Conservation (phyloP, 2,329 filamentous ascomycete genomes). For the Clonostachys solani region DNA sequence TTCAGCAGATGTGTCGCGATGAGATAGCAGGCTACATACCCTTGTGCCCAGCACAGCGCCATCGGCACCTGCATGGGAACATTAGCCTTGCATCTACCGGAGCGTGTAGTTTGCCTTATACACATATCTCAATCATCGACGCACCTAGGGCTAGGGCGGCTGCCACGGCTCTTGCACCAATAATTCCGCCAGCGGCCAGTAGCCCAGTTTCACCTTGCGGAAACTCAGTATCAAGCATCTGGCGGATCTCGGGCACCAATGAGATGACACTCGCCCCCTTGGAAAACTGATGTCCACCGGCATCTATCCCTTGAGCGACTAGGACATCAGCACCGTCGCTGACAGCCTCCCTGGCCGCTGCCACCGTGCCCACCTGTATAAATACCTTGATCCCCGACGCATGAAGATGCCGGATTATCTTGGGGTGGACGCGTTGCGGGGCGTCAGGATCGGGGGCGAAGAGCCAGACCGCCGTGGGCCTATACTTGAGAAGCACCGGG, state of each 20-base stretch:
- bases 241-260: constrained; percentile 52
- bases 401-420: constrained; percentile 23
- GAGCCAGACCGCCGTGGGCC: constrained; percentile 60
- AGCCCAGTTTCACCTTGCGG: constrained; percentile 28
- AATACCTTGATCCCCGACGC: constrained; percentile 41
- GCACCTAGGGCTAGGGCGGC: constrained; percentile 50
- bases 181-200: constrained; percentile 57
- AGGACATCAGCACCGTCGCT: constrained; percentile 50
- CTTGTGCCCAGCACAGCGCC: constrained; percentile 38
- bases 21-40: constrained; percentile 13
- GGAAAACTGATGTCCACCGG: constrained; percentile 58
- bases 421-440: constrained; percentile 28
- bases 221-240: constrained; percentile 35
- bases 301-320: constrained; percentile 60
- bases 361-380: constrained; percentile 58
- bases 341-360: constrained; percentile 44
- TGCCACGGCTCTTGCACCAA: constrained; percentile 48
- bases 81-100: background rate
- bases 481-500: constrained; percentile 45
- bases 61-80: constrained; percentile 27
- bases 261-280: constrained; percentile 48
- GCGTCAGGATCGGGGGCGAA: constrained; percentile 51
- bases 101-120: constrained; percentile 3
- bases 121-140: constrained; percentile 5
- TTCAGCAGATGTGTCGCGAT: no score